Evolutionary conservation across 2,329 filamentous ascomycete species (phyloP).

Genomic region (Lachnellula subtilissima): DNA sequence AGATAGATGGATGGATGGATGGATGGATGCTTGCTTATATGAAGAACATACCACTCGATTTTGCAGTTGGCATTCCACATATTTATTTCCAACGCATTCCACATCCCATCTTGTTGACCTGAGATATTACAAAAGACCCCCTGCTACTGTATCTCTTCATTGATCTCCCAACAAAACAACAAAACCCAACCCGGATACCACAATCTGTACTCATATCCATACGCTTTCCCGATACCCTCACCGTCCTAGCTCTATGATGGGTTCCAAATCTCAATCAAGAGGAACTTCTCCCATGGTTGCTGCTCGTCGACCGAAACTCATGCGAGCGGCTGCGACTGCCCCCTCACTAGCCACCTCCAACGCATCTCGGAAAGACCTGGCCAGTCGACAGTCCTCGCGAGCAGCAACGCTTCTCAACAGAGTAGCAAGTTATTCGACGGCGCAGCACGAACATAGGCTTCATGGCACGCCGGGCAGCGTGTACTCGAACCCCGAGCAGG

Average conservation of each 20-base stretch:
- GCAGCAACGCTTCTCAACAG: slow-evolving; percentile 52
- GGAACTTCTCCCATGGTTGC: slow-evolving; percentile 37
- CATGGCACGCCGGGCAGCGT: slow-evolving; percentile 12
- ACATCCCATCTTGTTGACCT: background rate
- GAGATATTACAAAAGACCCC: no score
- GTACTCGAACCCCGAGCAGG: slow-evolving; percentile 18
- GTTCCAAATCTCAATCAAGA: slow-evolving; percentile 33
- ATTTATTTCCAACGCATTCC: background rate
- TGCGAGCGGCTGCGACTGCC: slow-evolving; percentile 52
- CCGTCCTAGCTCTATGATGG: slow-evolving; percentile 26
- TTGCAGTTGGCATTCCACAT: no score
- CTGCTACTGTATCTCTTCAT: background rate
- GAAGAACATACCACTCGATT: background rate
- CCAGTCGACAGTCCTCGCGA: slow-evolving; percentile 44
- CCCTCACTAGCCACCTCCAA: slow-evolving; percentile 54
- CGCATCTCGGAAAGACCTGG: slow-evolving; percentile 47
- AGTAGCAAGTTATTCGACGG: slow-evolving; percentile 46
- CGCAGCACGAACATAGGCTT: slow-evolving; percentile 29
- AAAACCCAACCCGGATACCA: background rate
- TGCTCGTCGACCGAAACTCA: slow-evolving; percentile 46
- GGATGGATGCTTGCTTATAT: background rate
- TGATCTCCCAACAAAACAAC: background rate
- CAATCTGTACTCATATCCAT: background rate
- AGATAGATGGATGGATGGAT: background rate
- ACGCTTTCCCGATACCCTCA: background rate